phyloP scores from a whole-genome alignment of 2,329 filamentous ascomycete species.

The Dissoconium aciculare region DNA sequence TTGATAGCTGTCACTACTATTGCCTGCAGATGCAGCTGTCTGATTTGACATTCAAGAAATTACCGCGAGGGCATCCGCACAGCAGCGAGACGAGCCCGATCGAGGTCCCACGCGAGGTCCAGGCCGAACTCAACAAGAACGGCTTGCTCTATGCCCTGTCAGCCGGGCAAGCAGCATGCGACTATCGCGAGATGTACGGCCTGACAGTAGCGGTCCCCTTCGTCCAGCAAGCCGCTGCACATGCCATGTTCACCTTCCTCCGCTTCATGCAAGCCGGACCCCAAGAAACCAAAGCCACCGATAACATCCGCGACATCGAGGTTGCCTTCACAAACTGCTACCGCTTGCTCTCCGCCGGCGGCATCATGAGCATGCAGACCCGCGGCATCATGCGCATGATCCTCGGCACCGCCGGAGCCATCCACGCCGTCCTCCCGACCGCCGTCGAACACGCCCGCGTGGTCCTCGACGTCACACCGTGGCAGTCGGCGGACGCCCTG shows the following conservation, averaged over 20 bases:
- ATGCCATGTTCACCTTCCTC: conserved; percentile 5
- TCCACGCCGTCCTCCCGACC: conserved; percentile 19
- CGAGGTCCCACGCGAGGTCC: background rate
- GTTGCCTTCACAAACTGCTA: conserved; percentile 6
- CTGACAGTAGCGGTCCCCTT: conserved; percentile 5
- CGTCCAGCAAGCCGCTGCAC: conserved; percentile 3
- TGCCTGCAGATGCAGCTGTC: conserved; percentile 1
- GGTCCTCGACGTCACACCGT: background rate
- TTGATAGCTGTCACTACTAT: conserved; percentile 5
- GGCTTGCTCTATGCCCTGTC: conserved; percentile 1
- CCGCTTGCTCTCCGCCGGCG: conserved; percentile 6
- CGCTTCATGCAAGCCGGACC: conserved; percentile 1
- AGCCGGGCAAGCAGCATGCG: conserved; percentile 1
- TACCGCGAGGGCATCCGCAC: background rate
- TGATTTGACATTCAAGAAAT: background rate
- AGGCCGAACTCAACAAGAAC: background rate
- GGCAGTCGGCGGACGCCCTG: background rate
- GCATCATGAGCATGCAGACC: conserved; percentile 5
- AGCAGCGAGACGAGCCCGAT: background rate
- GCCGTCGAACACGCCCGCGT: background rate
- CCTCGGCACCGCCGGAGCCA: background rate
- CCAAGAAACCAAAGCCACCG: background rate
- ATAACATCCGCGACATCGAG: background rate
- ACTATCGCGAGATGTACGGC: conserved; percentile 7
- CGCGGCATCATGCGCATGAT: conserved; percentile 7